Base-by-base conservation (phyloP, 108 stramenopile genomes). In the Skeletonema costatum region DNA sequence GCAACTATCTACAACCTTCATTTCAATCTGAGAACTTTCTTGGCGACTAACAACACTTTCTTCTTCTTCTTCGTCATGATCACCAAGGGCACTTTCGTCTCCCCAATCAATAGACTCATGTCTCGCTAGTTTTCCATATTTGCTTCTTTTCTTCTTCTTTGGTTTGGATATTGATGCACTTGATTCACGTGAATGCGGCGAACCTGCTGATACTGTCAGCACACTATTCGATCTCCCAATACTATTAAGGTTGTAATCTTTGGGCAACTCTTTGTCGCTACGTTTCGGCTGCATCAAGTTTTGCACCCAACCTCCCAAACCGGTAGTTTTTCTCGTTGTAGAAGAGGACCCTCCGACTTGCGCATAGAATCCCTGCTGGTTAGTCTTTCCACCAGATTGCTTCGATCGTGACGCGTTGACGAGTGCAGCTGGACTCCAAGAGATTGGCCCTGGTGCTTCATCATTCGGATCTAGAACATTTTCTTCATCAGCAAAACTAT, bases 371-470 rank as follows among this genome's bases (percentile, higher is more conserved):
- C 79, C 79, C 39, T 80, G 32, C 25, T 66, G 39, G 39, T 80
- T 72, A 36, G 53, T 68, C 48, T 59, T 80, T n/a, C 50, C 79
- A 53, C 62, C 77, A 13, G 53, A 48, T 13, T 41, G 63, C 31
- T 70, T 80, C 9, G 79, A 73, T 17, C 44, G 29, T 4, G 73
- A 60, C 5, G 66, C 63, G 2, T 29, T 80, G 19, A 80, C 79
- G 9, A 80, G 59, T 21, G 73, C n/a, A 17, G 79, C 72, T 29
- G 79, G 79, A 51, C 67, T 80, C 79, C 79, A 80, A 61, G 32
- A 48, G 21, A 60, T 50, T 51, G 33, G 60, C 25, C n/a, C 41
- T 51, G 73, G 79, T 2, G 53, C 31, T 14, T 73, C 73, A 62
- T 73, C 60, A 44, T 70, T 80, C 3, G 72, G 73, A 51, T 80